Conservation (phyloP, 208 protist species). For the Leishmania guyanensis region DNA sequence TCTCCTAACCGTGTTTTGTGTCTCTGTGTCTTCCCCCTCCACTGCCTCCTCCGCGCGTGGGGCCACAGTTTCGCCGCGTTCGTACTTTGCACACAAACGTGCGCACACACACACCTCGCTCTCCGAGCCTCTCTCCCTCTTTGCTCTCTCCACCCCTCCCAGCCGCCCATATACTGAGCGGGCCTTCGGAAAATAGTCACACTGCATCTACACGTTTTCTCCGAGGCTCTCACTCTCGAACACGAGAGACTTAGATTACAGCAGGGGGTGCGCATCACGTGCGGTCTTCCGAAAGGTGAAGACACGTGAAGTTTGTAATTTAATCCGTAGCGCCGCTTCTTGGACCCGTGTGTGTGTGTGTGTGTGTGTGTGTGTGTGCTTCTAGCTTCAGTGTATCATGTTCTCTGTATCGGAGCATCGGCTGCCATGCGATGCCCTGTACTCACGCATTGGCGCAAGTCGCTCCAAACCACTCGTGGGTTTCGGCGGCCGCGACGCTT, state of each 20-base stretch:
- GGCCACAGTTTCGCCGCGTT: background rate
- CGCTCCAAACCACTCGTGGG: conserved; percentile 65
- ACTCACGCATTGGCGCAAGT: conserved; percentile 54
- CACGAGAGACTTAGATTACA: background rate
- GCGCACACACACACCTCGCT: background rate
- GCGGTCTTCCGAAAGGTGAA: background rate
- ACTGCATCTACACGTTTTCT: background rate
- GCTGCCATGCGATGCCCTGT: conserved; percentile 69
- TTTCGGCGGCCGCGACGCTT: conserved; percentile 64
- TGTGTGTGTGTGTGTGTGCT: conserved; percentile 8
- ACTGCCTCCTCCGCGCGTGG: background rate
- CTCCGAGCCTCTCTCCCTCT: conserved; percentile 4
- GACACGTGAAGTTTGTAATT: background rate
- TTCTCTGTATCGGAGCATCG: conserved; percentile 38
- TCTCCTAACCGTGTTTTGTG: background rate
- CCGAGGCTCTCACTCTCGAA: background rate
- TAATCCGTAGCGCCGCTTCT: background rate
- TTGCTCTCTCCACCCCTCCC: background rate
- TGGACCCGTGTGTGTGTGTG: background rate
- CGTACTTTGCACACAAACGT: background rate
- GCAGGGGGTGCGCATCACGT: background rate
- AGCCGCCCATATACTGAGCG: background rate
- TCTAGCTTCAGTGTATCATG: conserved; percentile 18
- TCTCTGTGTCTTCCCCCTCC: background rate
- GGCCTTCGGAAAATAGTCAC: background rate